Base-by-base conservation (phyloP, 2,329 filamentous ascomycete genomes). In the Aspergillus latus region DNA sequence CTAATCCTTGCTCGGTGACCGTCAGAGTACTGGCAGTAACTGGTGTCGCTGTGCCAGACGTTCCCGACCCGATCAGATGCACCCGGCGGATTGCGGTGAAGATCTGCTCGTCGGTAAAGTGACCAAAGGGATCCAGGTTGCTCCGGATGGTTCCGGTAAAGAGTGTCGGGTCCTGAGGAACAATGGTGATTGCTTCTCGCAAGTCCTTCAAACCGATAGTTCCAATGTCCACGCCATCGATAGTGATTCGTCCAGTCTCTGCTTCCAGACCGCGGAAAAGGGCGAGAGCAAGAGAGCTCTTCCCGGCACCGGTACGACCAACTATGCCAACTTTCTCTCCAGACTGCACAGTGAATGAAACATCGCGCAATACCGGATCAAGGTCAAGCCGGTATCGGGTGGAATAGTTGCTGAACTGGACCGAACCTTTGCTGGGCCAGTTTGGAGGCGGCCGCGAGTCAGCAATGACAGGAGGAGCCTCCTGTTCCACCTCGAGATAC, bases 291-390 rank as follows among this genome's bases (percentile, higher is more conserved):
- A 99, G 80, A 3, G 94, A 97, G 70, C 92, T 97, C 81, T 99
- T 99, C 56, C 94, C 94, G 4, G 94, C 94, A 59, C 94, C 94
- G 0, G 94, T 99, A 59, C 94, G 86, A 52, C 94, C 94, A 30
- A 97, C 94, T 56, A 99, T 95, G 56, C 94, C 94, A 15, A 99
- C 90, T 78, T 97, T 97, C 75, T 99, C 91, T 32, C 85, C 85
- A 1, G 92, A 85, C 29, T 87, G 80, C 60, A 99, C 92, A 69
- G 88, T 90, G 80, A 99, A 95, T 1, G 84, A 90, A 49, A 99
- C 83, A 61, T 89, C 82, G 65, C 87, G 88, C 52, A 99, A 79
- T 0, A 97, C 94, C 0, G 88, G 88, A 46, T 95, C 93, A 15
- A 97, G 84, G 66, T 97, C 93, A 49, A 85, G 80, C 55, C 94